Evolutionary conservation across 768 basidiomycete species (phyloP).

Genomic region (Pisolithus marmoratus): DNA sequence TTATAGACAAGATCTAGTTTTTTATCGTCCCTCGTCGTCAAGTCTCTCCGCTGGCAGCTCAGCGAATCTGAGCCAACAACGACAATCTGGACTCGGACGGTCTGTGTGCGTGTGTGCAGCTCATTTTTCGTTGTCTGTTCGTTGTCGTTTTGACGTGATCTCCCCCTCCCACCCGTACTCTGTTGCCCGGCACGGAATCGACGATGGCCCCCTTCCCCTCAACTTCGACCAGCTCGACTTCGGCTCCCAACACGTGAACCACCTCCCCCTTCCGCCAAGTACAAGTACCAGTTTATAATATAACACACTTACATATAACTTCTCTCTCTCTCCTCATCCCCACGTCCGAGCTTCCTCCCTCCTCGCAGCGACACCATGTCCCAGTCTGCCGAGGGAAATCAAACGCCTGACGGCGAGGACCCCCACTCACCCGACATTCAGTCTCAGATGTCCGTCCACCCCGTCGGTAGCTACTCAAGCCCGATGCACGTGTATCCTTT

Average conservation of each 20-base stretch:
- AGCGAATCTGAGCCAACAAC: constrained; percentile 24
- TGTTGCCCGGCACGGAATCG: constrained; percentile 7
- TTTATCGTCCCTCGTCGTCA: constrained; percentile 18
- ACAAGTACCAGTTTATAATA: too few species aligned
- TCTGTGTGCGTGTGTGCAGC: neutral
- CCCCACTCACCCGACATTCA: constrained; percentile 33
- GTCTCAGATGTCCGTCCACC: constrained; percentile 47
- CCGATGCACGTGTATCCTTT: constrained; percentile 72
- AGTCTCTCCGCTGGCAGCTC: constrained; percentile 29
- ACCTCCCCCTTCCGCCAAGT: neutral
- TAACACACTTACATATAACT: constrained; percentile 12
- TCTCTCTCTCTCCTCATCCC: constrained; percentile 12
- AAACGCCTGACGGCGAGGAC: constrained; percentile 37
- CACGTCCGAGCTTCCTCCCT: constrained; percentile 30
- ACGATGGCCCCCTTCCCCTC: constrained; percentile 7
- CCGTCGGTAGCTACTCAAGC: constrained; percentile 43
- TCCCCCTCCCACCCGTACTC: constrained; percentile 6
- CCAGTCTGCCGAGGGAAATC: constrained; percentile 33
- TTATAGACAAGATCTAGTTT: too few species aligned
- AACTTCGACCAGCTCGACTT: too few species aligned
- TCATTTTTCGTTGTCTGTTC: too few species aligned
- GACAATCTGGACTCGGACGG: neutral
- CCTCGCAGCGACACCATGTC: constrained; percentile 20
- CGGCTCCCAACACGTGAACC: constrained; percentile 33
- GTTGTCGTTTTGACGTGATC: too few species aligned